Base-by-base conservation (phyloP, 2,329 filamentous ascomycete genomes). In the Cercospora citrullina region DNA sequence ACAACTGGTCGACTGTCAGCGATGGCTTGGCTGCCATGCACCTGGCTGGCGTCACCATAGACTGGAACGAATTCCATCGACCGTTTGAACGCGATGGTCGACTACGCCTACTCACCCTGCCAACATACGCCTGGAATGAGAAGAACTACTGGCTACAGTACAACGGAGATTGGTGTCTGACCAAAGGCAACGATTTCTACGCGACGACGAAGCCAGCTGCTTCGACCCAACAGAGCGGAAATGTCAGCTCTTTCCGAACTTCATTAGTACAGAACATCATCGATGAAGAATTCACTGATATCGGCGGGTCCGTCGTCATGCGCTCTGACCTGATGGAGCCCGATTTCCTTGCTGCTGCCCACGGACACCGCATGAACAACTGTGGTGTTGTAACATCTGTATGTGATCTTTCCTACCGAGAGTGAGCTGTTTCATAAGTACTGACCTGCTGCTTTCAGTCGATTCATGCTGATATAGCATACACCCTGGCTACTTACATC, bases 21-120 rank as follows among this genome's bases (percentile, higher is more conserved):
- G 71, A 75, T 4, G 84, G 77, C 62, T 75, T 88, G 39, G 80
- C 81, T 63, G 78, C 81, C 0, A 78, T 91, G 0, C 84, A 91
- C 75, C 76, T 76, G 1, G 80, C 79, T 1, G 89, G 89, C 0
- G 72, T 88, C 1, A 78, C 82, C 4, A 78, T 91, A 23, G 80
- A 87, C 71, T 92, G 88, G 87, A 83, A 84, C 59, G 87, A 88
- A 75, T 89, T 85, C 71, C 79, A 84, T 30, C 77, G 75, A 77
- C 12, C 83, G 79, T 81, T 81, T 31, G 53, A 57, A 57, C 80
- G 72, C 77, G 79, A 45, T 72, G 82, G n/a, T 77, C 79, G 28
- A 31, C 0, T 70, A 23, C 42, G 77, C 78, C 0, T 71, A 18
- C 42, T 89, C 79, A 82, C 87, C 48, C 85, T 91, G 2, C 88